Percentiles rank a stretch among this genome's conserved stretches.
These are phyloP conservation scores for Penicillium sp. DNA, from an alignment of 2,329 filamentous ascomycete genomes.

Conservation along the genomic window DNA sequence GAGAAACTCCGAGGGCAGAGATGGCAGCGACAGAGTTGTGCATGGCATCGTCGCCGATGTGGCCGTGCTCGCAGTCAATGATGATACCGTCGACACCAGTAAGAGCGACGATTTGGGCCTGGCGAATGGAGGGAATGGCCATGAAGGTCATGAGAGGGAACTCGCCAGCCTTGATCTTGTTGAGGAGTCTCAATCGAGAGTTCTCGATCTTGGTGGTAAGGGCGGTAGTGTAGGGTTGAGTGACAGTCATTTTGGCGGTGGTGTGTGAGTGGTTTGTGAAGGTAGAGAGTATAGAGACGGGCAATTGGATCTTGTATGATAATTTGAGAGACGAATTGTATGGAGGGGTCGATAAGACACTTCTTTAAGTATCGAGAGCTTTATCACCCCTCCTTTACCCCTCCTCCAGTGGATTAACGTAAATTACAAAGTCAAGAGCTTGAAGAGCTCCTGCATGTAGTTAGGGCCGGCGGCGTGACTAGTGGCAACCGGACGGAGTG, in stretches of 20 bases:
- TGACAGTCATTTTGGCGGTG: background rate
- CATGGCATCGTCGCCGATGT: conserved; percentile 32
- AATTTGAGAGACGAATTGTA: background rate
- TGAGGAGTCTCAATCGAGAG: conserved; percentile 47
- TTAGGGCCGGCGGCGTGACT: conserved; percentile 1
- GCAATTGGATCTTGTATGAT: background rate
- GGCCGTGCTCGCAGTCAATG: conserved; percentile 45
- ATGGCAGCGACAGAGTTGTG: conserved; percentile 30
- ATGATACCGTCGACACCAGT: conserved; percentile 67
- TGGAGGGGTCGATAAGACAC: background rate
- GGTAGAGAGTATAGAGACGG: background rate
- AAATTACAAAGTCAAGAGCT: background rate
- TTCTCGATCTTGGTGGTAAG: conserved; percentile 41
- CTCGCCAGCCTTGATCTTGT: conserved; percentile 43
- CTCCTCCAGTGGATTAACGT: background rate
- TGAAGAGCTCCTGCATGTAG: conserved; percentile 1
- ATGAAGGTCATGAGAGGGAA: conserved; percentile 54
- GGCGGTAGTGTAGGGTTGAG: conserved; percentile 29
- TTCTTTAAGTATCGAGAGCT: background rate
- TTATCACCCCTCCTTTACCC: background rate
- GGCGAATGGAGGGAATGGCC: conserved; percentile 50
- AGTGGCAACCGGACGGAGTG: background rate
- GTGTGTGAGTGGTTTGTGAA: background rate
- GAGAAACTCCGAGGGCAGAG: conserved; percentile 26
- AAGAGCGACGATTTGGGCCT: conserved; percentile 60